A percentile compares a stretch with the other conserved stretches of the same genome.
These are phyloP conservation scores for Suillus plorans DNA, from an alignment of 768 basidiomycete genomes.

Conservation along the genomic window DNA sequence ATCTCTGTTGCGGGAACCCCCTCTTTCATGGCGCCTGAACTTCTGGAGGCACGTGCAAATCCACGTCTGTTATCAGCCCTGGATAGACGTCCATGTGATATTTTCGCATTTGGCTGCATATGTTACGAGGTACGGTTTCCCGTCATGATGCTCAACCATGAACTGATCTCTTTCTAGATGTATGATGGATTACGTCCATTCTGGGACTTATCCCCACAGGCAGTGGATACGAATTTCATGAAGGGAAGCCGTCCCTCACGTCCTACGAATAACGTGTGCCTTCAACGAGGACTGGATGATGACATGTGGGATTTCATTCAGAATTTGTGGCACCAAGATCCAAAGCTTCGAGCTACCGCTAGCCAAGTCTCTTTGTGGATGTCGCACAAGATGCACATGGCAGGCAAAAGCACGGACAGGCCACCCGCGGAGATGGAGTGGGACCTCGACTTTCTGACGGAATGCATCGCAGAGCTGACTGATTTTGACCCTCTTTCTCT, in stretches of 20 bases:
- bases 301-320: conserved; percentile 31
- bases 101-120: conserved; percentile 35
- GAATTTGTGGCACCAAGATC: conserved; percentile 27
- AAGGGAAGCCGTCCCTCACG: conserved; percentile 18
- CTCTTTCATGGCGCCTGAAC: conserved; percentile 30
- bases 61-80: conserved; percentile 12
- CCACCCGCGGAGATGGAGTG: conserved; percentile 22
- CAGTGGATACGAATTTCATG: conserved; percentile 17
- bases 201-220: conserved; percentile 14
- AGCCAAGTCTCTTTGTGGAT: conserved; percentile 22
- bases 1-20: conserved; percentile 20
- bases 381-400: conserved; percentile 15
- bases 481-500: not conserved
- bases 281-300: conserved; percentile 26
- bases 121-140: conserved; percentile 30
- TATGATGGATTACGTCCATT: conserved; percentile 30
- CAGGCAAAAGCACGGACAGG: not conserved
- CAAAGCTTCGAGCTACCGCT: conserved; percentile 27
- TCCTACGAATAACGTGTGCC: conserved; percentile 13
- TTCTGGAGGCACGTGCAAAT: conserved; percentile 14
- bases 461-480: not conserved
- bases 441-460: conserved; percentile 23
- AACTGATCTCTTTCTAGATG: conserved; percentile 18
- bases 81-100: conserved; percentile 31
- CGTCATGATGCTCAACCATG: not conserved